phyloP scores from a whole-genome alignment of 306 rosid species.

The Acacia acuminata region DNA sequence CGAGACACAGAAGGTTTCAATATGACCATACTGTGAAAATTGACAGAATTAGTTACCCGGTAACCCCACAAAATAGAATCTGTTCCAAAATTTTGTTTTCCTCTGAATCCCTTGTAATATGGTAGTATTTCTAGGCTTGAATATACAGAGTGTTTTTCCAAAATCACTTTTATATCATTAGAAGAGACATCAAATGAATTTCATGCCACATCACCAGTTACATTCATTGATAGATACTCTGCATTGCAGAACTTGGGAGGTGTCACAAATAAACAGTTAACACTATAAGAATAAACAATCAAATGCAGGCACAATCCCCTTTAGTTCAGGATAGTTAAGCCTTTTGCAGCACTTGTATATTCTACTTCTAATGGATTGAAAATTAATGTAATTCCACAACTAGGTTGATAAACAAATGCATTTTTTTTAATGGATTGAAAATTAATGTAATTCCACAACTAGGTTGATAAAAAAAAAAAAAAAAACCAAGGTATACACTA shows the following conservation, averaged over 20 bases:
- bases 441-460: neutral
- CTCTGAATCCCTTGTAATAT: neutral
- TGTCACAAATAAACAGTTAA: neutral
- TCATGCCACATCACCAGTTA: neutral
- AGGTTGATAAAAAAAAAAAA: neutral
- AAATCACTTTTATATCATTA: neutral
- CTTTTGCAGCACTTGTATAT: slow-evolving; percentile 3
- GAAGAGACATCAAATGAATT: neutral
- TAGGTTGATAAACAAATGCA: too few species aligned
- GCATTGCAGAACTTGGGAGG: neutral
- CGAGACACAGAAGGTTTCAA: neutral
- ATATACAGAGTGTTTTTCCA: neutral
- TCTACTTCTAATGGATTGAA: slow-evolving; percentile 1
- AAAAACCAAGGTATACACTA: neutral
- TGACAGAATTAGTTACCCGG: neutral
- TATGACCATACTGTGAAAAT: neutral
- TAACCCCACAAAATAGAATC: neutral
- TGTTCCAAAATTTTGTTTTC: neutral
- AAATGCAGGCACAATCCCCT: neutral
- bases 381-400: slow-evolving; percentile 3
- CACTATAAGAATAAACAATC: neutral
- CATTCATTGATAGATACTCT: slow-evolving; percentile 4
- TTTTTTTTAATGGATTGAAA: slow-evolving; percentile 1
- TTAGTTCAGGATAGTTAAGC: neutral
- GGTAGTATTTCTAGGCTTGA: neutral